phyloP scores from a whole-genome alignment of 495 filamentous ascomycete species.

The Physcia stellaris region DNA sequence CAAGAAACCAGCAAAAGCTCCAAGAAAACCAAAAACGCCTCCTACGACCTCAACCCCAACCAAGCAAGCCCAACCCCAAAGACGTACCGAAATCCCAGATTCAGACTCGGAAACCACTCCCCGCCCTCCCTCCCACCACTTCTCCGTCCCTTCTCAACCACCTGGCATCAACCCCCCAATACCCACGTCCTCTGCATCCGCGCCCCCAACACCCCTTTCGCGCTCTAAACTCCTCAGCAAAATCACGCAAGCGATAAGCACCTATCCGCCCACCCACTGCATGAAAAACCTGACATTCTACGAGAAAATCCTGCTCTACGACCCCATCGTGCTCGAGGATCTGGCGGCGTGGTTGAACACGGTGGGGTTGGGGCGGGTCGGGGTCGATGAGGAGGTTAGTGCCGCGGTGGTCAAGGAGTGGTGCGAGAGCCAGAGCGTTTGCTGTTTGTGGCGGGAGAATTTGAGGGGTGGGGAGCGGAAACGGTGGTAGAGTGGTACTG shows the following conservation, averaged over 20 bases:
- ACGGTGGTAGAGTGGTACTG: too few relatives aligned
- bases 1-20: slow-evolving; percentile 24
- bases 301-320: slow-evolving; percentile 88
- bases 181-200: not conserved
- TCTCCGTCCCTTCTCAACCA: not conserved
- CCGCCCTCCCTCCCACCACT: not conserved
- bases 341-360: slow-evolving; percentile 71
- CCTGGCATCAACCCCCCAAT: not conserved
- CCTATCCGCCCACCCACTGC: slow-evolving; percentile 34
- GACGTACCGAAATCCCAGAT: slow-evolving; percentile 1
- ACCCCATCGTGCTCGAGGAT: slow-evolving; percentile 83
- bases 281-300: slow-evolving; percentile 52
- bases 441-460: slow-evolving; percentile 79
- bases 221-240: slow-evolving; percentile 43
- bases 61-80: not conserved
- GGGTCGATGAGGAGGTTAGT: slow-evolving; percentile 52
- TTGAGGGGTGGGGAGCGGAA: slow-evolving; percentile 38
- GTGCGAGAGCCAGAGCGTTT: slow-evolving; percentile 75
- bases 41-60: slow-evolving; percentile 6
- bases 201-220: too few relatives aligned
- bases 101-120: slow-evolving; percentile 2
- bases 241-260: slow-evolving; percentile 53
- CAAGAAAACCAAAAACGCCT: too few relatives aligned
- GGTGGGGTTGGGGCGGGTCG: slow-evolving; percentile 45
- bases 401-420: slow-evolving; percentile 55